These are phyloP conservation scores for Pholiota conissans DNA, from an alignment of 768 basidiomycete species.

Conservation along the genomic window DNA sequence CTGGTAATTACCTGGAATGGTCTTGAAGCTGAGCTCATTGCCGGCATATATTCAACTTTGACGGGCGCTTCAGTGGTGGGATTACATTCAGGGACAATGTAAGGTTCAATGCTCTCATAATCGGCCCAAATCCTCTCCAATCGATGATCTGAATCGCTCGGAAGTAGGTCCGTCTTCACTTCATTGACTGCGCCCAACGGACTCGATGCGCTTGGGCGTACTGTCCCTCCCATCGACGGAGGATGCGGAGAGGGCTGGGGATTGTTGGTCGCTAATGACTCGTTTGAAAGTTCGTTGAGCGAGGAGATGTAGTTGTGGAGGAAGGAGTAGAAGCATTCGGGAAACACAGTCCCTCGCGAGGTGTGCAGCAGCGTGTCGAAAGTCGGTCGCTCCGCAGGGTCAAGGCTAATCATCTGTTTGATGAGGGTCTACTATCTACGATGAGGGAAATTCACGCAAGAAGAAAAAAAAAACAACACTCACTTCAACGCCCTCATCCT, in stretches of 20 bases:
- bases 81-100: slow-evolving; percentile 48
- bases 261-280: slow-evolving; percentile 40
- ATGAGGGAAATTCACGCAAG: slow-evolving; percentile 25
- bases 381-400: slow-evolving; percentile 73
- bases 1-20: slow-evolving; percentile 54
- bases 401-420: slow-evolving; percentile 85
- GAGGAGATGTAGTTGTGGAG: slow-evolving; percentile 87
- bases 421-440: slow-evolving; percentile 67
- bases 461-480: slow-evolving; percentile 28
- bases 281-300: slow-evolving; percentile 64
- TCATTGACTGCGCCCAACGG: slow-evolving; percentile 21
- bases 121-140: slow-evolving; percentile 86
- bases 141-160: slow-evolving; percentile 82
- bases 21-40: slow-evolving; percentile 35
- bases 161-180: slow-evolving; percentile 42
- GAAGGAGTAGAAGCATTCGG: slow-evolving; percentile 94
- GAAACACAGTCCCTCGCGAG: slow-evolving; percentile 79
- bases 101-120: slow-evolving; percentile 79
- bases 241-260: slow-evolving; percentile 29
- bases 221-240: slow-evolving; percentile 32
- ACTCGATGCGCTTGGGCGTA: slow-evolving; percentile 32
- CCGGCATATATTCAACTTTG: slow-evolving; percentile 55
- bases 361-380: slow-evolving; percentile 79
- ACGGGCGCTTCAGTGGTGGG: slow-evolving; percentile 51
- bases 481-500: slow-evolving; percentile 82